A percentile compares a stretch with the other conserved stretches of the same genome.
phyloP scores from a whole-genome alignment of 2,329 filamentous ascomycete species.

The Venturia asperata region DNA sequence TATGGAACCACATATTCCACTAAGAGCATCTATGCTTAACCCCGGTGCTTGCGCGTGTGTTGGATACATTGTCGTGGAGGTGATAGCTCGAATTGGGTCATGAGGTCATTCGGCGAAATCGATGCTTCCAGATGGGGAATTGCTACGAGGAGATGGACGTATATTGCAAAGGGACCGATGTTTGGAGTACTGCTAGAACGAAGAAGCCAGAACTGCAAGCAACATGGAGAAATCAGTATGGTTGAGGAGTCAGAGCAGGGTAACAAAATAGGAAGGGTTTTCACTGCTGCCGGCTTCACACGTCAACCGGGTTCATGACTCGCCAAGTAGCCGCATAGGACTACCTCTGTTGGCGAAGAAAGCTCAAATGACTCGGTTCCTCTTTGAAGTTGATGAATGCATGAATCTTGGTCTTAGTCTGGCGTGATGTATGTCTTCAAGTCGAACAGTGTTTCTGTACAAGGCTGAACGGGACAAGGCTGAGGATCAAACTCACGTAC shows the following conservation, averaged over 20 bases:
- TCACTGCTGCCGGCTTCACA: neutral
- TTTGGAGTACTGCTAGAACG: neutral
- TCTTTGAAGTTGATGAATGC: too few species aligned
- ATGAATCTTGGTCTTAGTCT: neutral
- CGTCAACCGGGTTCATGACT: neutral
- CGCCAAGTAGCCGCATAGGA: neutral
- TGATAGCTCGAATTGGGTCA: constrained; percentile 15
- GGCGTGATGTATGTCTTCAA: neutral
- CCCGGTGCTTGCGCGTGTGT: constrained; percentile 48
- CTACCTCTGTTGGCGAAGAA: neutral
- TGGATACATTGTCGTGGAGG: constrained; percentile 40
- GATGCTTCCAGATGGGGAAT: neutral
- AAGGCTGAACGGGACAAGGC: neutral
- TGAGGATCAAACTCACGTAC: neutral
- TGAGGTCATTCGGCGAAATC: neutral
- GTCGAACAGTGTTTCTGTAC: neutral
- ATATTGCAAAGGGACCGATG: neutral
- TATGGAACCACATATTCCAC: constrained; percentile 88
- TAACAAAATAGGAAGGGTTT: neutral
- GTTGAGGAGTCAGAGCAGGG: neutral
- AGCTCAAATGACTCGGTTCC: neutral
- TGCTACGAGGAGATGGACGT: neutral
- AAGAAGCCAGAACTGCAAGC: neutral
- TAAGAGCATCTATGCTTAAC: constrained; percentile 82
- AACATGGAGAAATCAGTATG: neutral